phyloP scores from a whole-genome alignment of 768 basidiomycete species.

The Mycena galopus region DNA sequence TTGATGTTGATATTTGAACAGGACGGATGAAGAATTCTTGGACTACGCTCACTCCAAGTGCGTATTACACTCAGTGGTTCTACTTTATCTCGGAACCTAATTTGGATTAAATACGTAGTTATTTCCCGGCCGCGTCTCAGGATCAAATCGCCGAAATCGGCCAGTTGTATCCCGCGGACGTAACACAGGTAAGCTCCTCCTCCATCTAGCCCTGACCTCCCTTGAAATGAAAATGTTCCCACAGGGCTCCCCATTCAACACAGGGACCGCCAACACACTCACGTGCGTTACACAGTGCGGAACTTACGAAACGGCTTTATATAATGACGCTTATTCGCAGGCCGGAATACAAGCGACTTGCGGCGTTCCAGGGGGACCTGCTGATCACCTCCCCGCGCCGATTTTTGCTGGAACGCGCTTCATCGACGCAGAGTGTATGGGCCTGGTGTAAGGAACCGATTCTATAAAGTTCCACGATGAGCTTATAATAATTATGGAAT shows the following conservation, averaged over 20 bases:
- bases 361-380: constrained; percentile 53
- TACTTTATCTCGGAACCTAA: not conserved
- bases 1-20: not conserved
- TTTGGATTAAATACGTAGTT: not conserved
- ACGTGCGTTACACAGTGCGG: constrained; percentile 1
- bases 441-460: constrained; percentile 43
- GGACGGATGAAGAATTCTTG: constrained; percentile 12
- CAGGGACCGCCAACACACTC: constrained; percentile 15
- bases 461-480: not conserved
- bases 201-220: not conserved
- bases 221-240: no score
- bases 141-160: not conserved
- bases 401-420: constrained; percentile 48
- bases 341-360: constrained; percentile 56
- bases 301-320: not conserved
- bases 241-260: constrained; percentile 31
- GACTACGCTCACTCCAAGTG: constrained; percentile 25
- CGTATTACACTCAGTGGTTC: not conserved
- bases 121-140: not conserved
- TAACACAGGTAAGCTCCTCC: not conserved
- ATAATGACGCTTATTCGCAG: constrained; percentile 31
- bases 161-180: constrained; percentile 2
- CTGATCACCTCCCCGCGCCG: constrained; percentile 51
- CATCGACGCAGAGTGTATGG: constrained; percentile 48
- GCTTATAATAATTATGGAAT: no score